These are phyloP conservation scores for Tolypocladium amazonense DNA, from an alignment of 2,329 filamentous ascomycete species.

Conservation along the genomic window DNA sequence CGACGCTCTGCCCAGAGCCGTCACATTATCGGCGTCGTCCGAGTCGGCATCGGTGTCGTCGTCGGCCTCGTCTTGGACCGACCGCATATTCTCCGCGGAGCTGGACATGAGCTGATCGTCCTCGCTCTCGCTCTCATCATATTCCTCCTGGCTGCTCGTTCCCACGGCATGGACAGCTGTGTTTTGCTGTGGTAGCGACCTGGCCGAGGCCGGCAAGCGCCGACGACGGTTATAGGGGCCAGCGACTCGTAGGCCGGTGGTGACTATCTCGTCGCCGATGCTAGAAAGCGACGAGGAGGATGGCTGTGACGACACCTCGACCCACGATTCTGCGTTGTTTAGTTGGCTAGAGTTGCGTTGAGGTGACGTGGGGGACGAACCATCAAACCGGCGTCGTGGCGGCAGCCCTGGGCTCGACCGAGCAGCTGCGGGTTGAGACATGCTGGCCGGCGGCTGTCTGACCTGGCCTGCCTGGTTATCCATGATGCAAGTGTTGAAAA, in stretches of 20 bases:
- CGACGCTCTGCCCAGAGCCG: conserved; percentile 58
- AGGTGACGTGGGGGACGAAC: conserved; percentile 12
- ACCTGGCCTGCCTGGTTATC: conserved; percentile 14
- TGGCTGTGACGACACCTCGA: conserved; percentile 85
- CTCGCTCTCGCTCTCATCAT: conserved; percentile 86
- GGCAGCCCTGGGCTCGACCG: conserved; percentile 19
- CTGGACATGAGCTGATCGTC: conserved; percentile 59
- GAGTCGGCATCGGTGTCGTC: conserved; percentile 37
- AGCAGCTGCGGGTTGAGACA: conserved; percentile 12
- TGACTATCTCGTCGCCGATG: conserved; percentile 79
- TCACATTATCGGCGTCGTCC: conserved; percentile 64
- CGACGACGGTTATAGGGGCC: conserved; percentile 53
- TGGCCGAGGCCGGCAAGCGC: conserved; percentile 24
- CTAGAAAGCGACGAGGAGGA: conserved; percentile 89
- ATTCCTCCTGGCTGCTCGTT: conserved; percentile 82
- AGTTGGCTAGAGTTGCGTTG: conserved; percentile 2
- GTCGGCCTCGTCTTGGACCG: conserved; percentile 23
- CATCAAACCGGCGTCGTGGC: conserved; percentile 24
- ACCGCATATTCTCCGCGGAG: conserved; percentile 42
- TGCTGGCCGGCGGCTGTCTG: conserved; percentile 12
- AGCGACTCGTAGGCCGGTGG: conserved; percentile 72
- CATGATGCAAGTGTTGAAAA: conserved; percentile 9
- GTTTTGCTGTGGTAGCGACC: conserved; percentile 26
- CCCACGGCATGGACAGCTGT: conserved; percentile 30
- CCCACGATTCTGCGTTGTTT: conserved; percentile 70